Evolutionary conservation across 176 grass and related monocot species (phyloP).

Genomic region (Oryza brachyantha): DNA sequence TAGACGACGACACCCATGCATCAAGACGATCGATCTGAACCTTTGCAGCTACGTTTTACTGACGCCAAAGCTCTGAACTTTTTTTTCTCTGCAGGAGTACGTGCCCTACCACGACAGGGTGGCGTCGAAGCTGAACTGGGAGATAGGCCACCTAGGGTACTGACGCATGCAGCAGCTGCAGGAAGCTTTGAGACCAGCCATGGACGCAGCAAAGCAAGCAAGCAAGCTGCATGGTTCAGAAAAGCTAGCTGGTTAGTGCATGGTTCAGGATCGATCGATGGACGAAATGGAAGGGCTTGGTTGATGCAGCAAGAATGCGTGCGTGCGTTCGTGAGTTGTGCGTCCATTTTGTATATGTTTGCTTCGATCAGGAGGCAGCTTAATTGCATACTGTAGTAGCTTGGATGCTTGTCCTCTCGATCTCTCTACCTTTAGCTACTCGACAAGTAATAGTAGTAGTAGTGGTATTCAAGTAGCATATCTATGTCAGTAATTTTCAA

Average conservation of each 20-base stretch:
- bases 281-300: neutral
- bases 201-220: too few relatives aligned
- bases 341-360: slow-evolving; percentile 38
- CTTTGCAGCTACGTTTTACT: neutral
- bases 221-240: neutral
- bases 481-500: slow-evolving; percentile 27
- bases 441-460: neutral
- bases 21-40: too few relatives aligned
- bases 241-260: slow-evolving; percentile 2
- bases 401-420: neutral
- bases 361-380: neutral
- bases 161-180: neutral
- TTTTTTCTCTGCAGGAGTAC: slow-evolving; percentile 51
- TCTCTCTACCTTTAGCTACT: neutral
- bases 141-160: slow-evolving; percentile 48
- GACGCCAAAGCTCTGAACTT: neutral
- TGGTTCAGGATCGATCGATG: too few relatives aligned
- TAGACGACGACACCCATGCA: neutral
- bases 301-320: neutral
- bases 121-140: slow-evolving; percentile 89
- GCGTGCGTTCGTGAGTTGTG: too few relatives aligned
- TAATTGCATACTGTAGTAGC: too few relatives aligned
- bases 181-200: neutral
- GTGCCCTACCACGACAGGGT: slow-evolving; percentile 88
- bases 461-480: neutral